These are phyloP conservation scores for Candida smagusa DNA, from an alignment of 1,139 yeast genomes.

Conservation along the genomic window DNA sequence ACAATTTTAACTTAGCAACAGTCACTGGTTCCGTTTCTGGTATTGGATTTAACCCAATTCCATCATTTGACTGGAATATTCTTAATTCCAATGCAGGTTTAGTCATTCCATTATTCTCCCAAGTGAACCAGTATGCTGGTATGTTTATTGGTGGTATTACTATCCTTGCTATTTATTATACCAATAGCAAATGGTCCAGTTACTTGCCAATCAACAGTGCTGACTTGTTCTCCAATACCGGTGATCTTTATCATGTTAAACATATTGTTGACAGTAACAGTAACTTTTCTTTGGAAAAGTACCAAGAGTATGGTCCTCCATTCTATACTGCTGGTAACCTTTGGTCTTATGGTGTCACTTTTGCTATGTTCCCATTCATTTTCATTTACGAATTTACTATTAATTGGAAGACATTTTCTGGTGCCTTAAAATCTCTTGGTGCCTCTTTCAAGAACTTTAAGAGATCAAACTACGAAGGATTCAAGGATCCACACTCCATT, in stretches of 20 bases:
- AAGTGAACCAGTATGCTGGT: slow-evolving; percentile 13
- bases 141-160: slow-evolving; percentile 10
- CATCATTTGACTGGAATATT: slow-evolving; percentile 18
- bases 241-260: slow-evolving; percentile 12
- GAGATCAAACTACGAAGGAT: slow-evolving; percentile 10
- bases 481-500: slow-evolving; percentile 12
- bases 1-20: slow-evolving; percentile 14
- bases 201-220: slow-evolving; percentile 16
- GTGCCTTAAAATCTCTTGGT: slow-evolving; percentile 10
- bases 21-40: slow-evolving; percentile 15
- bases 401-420: slow-evolving; percentile 7
- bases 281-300: slow-evolving; percentile 13
- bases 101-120: slow-evolving; percentile 13
- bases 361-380: slow-evolving; percentile 42
- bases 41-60: slow-evolving; percentile 17
- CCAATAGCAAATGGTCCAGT: slow-evolving; percentile 14
- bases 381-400: slow-evolving; percentile 14
- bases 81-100: slow-evolving; percentile 9
- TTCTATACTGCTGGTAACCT: slow-evolving; percentile 32
- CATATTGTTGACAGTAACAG: slow-evolving; percentile 9
- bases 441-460: slow-evolving; percentile 2
- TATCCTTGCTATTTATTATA: slow-evolving; percentile 14
- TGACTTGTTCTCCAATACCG: slow-evolving; percentile 12
- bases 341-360: slow-evolving; percentile 20
- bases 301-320: slow-evolving; percentile 35